These are phyloP conservation scores for Centrapalus pauciflorus DNA, from an alignment of 129 eudicot genomes.

Conservation along the genomic window DNA sequence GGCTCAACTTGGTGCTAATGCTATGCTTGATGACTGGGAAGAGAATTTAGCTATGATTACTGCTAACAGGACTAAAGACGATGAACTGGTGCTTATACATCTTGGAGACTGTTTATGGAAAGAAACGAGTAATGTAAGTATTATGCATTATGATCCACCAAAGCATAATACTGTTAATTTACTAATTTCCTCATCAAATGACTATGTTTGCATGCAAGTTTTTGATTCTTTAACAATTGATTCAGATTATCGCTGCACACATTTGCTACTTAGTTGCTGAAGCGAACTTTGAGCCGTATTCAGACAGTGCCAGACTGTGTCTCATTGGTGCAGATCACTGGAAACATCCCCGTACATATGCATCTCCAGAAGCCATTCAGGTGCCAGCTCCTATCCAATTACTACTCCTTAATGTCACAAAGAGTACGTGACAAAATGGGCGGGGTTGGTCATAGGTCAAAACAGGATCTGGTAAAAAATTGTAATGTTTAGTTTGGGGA, in stretches of 20 bases:
- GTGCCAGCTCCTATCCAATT: conserved; percentile 23
- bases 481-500: no score
- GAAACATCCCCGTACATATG: conserved; percentile 88
- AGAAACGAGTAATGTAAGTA: conserved; percentile 82
- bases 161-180: neutral
- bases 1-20: conserved; percentile 54
- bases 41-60: conserved; percentile 95
- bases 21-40: conserved; percentile 92
- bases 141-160: conserved; percentile 1
- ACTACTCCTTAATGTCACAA: neutral
- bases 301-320: conserved; percentile 91
- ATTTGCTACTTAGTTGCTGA: conserved; percentile 94
- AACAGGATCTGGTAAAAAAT: neutral
- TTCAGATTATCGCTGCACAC: conserved; percentile 92
- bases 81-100: conserved; percentile 92
- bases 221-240: conserved; percentile 7
- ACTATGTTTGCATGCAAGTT: conserved; percentile 6
- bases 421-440: neutral
- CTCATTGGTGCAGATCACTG: conserved; percentile 94
- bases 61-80: conserved; percentile 93
- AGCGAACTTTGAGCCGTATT: conserved; percentile 86
- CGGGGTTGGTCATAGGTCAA: neutral
- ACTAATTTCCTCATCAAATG: neutral
- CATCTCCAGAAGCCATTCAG: conserved; percentile 99
- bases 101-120: conserved; percentile 95